Base-by-base conservation (phyloP, 805 yeast genomes). In the Maudiozyma saulgeensis region DNA sequence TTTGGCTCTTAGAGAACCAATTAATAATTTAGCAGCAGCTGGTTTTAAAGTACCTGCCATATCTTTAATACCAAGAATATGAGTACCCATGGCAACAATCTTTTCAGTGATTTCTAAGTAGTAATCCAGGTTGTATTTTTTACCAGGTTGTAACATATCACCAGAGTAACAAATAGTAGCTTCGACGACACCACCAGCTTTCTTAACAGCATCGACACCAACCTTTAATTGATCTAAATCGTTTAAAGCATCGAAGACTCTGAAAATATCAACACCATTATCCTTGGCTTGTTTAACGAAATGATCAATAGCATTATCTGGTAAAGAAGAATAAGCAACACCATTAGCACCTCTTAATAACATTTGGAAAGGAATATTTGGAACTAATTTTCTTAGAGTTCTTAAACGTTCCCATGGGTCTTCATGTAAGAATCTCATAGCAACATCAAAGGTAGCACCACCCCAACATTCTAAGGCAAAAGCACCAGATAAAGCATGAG, bases 41-140 rank as follows among this genome's bases (percentile, higher is more conserved):
- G 99, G 99, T 71, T 91, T 90, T 74, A 93, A 70, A 56, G 98
- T 91, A 75, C 99, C 99, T 51, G 99, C 99, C 99, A 93, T 93
- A 74, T 93, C 99, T 73, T 93, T 93, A 67, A 93, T 93, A 73
- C 98, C 99, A 60, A 93, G 76, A 62, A 93, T 78, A 70, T 93
- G 99, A 46, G 98, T 91, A 61, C 99, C 99, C 87, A 90, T 82
- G 53, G 72, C 75, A 51, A 93, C 96, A 63, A 93, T 82, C 62
- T 83, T 74, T 56, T 84, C 95, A 53, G 87, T 89, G 50, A 91
- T 80, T 19, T 75, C 75, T 64, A 93, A 64, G 73, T 93, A 93
- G 75, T 93, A 93, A 45, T 80, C 87, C 68, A 93, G 78, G 74
- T 90, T 89, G 76, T 93, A 93, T 76, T 93, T 93, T 82, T 93